Evolutionary conservation across 768 basidiomycete species (phyloP).

Genomic region (Cystofilobasidium bisporidii): DNA sequence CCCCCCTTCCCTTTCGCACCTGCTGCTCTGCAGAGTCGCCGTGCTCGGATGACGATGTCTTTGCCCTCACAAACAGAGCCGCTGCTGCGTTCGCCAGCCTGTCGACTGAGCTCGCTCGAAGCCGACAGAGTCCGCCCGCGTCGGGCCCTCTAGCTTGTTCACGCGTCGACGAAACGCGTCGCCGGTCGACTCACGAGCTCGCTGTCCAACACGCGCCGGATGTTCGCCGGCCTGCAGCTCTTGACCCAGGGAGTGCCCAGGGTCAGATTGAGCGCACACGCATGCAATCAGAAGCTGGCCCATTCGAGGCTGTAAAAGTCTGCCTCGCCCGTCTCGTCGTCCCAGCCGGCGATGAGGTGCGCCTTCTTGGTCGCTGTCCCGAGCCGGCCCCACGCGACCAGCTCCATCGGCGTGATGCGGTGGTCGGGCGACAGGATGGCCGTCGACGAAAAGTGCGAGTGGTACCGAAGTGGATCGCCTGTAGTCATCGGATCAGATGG

Average conservation of each 20-base stretch:
- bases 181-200: no score
- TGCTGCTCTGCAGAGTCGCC: no score
- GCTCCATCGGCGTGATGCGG: constrained; percentile 72
- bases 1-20: neutral
- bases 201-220: no score
- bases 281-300: constrained; percentile 37
- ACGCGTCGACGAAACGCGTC: no score
- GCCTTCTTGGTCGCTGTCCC: constrained; percentile 97
- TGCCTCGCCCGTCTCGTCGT: constrained; percentile 45
- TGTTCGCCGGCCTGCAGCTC: no score
- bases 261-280: neutral
- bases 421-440: constrained; percentile 55
- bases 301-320: constrained; percentile 42
- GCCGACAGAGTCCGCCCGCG: no score
- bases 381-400: constrained; percentile 87
- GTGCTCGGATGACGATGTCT: no score
- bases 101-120: no score
- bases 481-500: no score
- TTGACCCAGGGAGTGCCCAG: no score
- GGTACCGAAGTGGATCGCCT: constrained; percentile 93
- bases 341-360: constrained; percentile 81
- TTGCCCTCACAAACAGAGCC: no score
- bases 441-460: constrained; percentile 87
- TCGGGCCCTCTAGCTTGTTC: no score
- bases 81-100: neutral